Percentiles rank a stretch among this genome's conserved stretches.
Evolutionary conservation across 2,329 filamentous ascomycete species (phyloP).

Genomic region (Westerdykella ornata): DNA sequence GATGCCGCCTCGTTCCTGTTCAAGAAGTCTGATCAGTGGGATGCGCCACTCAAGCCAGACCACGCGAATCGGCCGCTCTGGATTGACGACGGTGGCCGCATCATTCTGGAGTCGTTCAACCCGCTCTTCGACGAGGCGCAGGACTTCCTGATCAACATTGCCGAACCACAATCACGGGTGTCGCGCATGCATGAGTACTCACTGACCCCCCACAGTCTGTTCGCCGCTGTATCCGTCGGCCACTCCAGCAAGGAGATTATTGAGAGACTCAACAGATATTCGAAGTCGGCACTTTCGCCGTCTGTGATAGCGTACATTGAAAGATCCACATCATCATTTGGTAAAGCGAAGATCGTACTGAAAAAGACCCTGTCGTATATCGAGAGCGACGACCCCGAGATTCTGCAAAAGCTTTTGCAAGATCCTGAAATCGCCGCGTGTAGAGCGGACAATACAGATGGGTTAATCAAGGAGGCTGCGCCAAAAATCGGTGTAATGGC

Average conservation of each 20-base stretch:
- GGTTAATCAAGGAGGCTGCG: constrained; percentile 71
- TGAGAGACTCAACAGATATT: constrained; percentile 75
- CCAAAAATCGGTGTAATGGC: constrained; percentile 82
- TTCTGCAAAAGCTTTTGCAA: constrained; percentile 79
- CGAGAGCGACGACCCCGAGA: constrained; percentile 80
- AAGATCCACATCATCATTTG: constrained; percentile 80
- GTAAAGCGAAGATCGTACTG: constrained; percentile 89
- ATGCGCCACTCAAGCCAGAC: constrained; percentile 75
- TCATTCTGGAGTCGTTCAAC: constrained; percentile 92
- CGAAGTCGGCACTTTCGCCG: constrained; percentile 81
- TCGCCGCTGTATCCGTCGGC: constrained; percentile 93
- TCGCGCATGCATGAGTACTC: constrained; percentile 90
- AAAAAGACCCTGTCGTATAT: constrained; percentile 94
- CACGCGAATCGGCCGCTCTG: constrained; percentile 85
- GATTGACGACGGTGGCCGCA: constrained; percentile 82
- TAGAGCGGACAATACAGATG: constrained; percentile 65
- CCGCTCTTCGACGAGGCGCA: constrained; percentile 80
- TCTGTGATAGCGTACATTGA: constrained; percentile 73
- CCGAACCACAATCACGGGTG: constrained; percentile 84
- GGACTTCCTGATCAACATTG: constrained; percentile 92
- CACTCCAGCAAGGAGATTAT: constrained; percentile 85
- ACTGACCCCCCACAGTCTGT: constrained; percentile 85
- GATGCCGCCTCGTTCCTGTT: constrained; percentile 53
- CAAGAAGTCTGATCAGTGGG: constrained; percentile 70
- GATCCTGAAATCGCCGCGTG: constrained; percentile 76